phyloP scores from a whole-genome alignment of 495 filamentous ascomycete species.

The Lichenothelia convexa region DNA sequence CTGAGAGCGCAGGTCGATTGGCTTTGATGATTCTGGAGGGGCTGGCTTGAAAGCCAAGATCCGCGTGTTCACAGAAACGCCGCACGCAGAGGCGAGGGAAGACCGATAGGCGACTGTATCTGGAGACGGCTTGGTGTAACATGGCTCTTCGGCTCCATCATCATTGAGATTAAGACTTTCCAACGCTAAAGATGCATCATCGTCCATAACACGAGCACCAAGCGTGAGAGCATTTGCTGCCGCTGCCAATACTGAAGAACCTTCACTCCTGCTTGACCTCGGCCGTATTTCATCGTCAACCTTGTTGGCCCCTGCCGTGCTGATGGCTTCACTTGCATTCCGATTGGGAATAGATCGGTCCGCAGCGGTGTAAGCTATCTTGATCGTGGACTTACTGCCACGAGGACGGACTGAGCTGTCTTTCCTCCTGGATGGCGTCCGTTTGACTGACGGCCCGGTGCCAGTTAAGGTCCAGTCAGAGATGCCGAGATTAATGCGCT shows the following conservation, averaged over 20 bases:
- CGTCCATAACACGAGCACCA: constrained; percentile 42
- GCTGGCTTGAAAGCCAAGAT: constrained; percentile 99
- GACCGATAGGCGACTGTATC: constrained; percentile 84
- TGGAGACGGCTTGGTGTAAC: constrained; percentile 60
- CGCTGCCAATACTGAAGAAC: constrained; percentile 52
- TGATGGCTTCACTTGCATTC: constrained; percentile 69
- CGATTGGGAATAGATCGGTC: constrained; percentile 96
- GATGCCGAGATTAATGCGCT: constrained; percentile 77
- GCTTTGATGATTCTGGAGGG: constrained; percentile 88
- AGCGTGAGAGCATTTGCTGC: constrained; percentile 48
- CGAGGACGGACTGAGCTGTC: constrained; percentile 37
- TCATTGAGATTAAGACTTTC: constrained; percentile 54
- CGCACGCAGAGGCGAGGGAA: constrained; percentile 78
- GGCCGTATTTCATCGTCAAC: constrained; percentile 33
- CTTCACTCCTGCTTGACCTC: constrained; percentile 47
- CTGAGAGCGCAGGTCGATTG: constrained; percentile 88
- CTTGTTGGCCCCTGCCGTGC: constrained; percentile 65
- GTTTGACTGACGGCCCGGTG: constrained; percentile 37
- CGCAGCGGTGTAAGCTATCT: constrained; percentile 54
- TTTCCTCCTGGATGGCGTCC: constrained; percentile 53
- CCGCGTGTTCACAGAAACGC: constrained; percentile 77
- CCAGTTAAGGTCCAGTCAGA: constrained; percentile 85
- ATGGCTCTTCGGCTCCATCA: constrained; percentile 36
- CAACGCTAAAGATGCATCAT: constrained; percentile 60
- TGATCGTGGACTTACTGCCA: constrained; percentile 60